Conservation (phyloP, 31 red algal species). For the Endocladia muricata region DNA sequence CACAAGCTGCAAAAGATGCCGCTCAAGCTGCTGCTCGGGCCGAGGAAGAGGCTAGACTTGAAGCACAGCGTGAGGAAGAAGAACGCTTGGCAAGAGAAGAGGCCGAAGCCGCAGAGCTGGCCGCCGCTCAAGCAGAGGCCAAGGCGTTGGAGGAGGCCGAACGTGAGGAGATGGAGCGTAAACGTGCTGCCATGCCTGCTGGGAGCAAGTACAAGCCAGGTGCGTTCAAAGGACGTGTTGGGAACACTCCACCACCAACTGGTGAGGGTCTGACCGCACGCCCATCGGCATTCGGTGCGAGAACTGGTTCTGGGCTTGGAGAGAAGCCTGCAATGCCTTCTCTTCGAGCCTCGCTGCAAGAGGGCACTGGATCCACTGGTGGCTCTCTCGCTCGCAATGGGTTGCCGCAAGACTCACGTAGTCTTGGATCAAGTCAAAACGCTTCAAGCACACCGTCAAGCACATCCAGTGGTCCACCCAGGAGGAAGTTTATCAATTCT, state of each 20-base stretch:
- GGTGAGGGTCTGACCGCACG: not conserved
- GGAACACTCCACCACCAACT: not conserved
- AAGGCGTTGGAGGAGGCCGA: slow-evolving; percentile 45
- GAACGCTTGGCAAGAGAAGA: slow-evolving; percentile 53
- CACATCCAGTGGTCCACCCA: not conserved
- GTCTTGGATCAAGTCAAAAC: not conserved
- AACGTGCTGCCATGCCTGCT: slow-evolving; percentile 1
- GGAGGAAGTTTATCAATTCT: slow-evolving; percentile 27
- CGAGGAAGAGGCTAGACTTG: slow-evolving; percentile 31
- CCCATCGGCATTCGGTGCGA: not conserved
- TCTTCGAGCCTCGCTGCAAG: no score
- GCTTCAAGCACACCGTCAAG: not conserved
- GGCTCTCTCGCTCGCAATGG: not conserved
- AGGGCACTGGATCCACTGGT: not conserved
- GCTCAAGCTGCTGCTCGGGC: slow-evolving; percentile 38
- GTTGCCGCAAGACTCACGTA: not conserved
- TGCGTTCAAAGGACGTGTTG: slow-evolving; percentile 8
- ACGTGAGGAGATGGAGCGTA: slow-evolving; percentile 19
- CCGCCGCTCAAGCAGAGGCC: slow-evolving; percentile 31
- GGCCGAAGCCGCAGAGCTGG: slow-evolving; percentile 56
- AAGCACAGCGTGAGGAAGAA: slow-evolving; percentile 67
- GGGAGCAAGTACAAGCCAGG: slow-evolving; percentile 35
- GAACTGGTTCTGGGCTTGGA: not conserved
- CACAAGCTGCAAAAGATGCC: slow-evolving; percentile 45
- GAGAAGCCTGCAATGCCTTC: not conserved